Conservation (phyloP, 768 basidiomycete species). For the Russula dissimulans region DNA sequence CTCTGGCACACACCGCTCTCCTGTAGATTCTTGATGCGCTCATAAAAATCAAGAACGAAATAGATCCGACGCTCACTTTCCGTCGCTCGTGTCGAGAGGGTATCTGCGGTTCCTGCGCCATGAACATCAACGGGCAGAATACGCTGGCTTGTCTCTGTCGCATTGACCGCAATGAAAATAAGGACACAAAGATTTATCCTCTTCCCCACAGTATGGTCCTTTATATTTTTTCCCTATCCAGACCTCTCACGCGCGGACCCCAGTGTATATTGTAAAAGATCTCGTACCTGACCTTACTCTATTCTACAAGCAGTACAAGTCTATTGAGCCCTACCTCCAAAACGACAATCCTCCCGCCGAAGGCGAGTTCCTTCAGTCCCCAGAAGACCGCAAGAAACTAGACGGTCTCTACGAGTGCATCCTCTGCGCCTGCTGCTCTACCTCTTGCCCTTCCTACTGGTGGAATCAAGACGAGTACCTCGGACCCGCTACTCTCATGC, state of each 20-base stretch:
- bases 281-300: conserved; percentile 85
- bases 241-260: neutral
- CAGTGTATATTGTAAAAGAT: conserved; percentile 99
- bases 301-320: conserved; percentile 99
- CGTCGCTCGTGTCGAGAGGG: conserved; percentile 89
- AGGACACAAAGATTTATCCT: conserved; percentile 89
- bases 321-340: conserved; percentile 93
- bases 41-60: conserved; percentile 98
- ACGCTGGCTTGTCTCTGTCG: conserved; percentile 95
- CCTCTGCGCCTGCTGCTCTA: conserved; percentile 94
- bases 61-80: conserved; percentile 96
- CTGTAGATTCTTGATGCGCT: conserved; percentile 77
- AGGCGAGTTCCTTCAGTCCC: conserved; percentile 83
- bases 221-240: neutral
- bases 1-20: neutral
- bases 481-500: conserved; percentile 93
- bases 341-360: conserved; percentile 83
- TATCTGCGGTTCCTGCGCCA: conserved; percentile 96
- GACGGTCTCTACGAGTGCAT: conserved; percentile 96
- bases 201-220: conserved; percentile 82
- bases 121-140: conserved; percentile 99
- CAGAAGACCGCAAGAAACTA: conserved; percentile 88
- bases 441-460: conserved; percentile 97
- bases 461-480: conserved; percentile 99
- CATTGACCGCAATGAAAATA: conserved; percentile 66